Percentiles rank a stretch among this genome's conserved stretches.
Conservation (phyloP, 352 stramenopile genomes). For the Phytophthora fragariaefolia region DNA sequence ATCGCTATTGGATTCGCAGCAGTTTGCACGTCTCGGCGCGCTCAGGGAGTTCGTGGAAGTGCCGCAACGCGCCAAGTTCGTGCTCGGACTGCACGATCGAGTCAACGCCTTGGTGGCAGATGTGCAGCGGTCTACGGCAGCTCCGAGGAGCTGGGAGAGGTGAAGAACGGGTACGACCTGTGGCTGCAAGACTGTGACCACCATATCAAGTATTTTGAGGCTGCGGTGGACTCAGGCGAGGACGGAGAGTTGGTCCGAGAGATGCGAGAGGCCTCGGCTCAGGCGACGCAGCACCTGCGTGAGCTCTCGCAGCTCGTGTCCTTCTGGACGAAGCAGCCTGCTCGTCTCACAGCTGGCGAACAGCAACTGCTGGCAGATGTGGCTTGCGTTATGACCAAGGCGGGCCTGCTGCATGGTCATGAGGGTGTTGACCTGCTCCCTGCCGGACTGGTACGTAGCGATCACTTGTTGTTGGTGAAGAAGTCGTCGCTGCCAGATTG, state of each 20-base stretch:
- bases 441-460: slow-evolving; percentile 15
- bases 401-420: slow-evolving; percentile 2
- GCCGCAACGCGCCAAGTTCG: slow-evolving; percentile 32
- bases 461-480: slow-evolving; percentile 23
- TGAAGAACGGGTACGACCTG: slow-evolving; percentile 4
- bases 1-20: neutral
- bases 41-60: slow-evolving; percentile 27
- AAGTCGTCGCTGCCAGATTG: slow-evolving; percentile 26
- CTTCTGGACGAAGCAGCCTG: slow-evolving; percentile 22
- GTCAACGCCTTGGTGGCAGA: slow-evolving; percentile 19
- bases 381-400: slow-evolving; percentile 11
- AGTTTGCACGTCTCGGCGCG: slow-evolving; percentile 4
- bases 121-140: neutral
- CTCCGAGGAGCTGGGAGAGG: neutral
- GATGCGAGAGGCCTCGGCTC: slow-evolving; percentile 2
- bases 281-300: slow-evolving; percentile 11
- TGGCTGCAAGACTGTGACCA: slow-evolving; percentile 10
- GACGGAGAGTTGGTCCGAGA: slow-evolving; percentile 1
- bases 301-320: slow-evolving; percentile 17
- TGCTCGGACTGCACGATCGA: slow-evolving; percentile 29
- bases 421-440: slow-evolving; percentile 6
- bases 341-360: slow-evolving; percentile 19
- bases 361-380: slow-evolving; percentile 14
- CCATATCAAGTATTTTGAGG: slow-evolving; percentile 15
- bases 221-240: neutral